Base-by-base conservation (phyloP, 2,329 filamentous ascomycete species). In the Cordyceps militaris region DNA sequence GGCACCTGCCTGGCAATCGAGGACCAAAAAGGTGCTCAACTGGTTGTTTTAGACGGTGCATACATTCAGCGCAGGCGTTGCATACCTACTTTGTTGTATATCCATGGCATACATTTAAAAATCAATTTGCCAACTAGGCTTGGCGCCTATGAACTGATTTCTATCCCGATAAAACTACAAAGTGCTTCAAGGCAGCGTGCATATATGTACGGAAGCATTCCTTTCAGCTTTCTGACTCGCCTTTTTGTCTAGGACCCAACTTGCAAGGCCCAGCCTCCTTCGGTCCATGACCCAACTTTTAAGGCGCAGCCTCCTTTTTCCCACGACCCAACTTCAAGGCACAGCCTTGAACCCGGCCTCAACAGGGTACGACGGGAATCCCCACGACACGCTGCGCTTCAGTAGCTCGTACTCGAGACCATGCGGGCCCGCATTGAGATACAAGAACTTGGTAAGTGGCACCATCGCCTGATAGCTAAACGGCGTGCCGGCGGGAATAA, bases 381-480 rank as follows among this genome's bases (percentile, higher is more conserved):
- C 60, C 66, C 66, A 67, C 3, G 52, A 24, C 5, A 58, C 55
- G 34, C 60, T 61, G 19, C 50, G 59, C 13, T 60, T 43, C 38
- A 67, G 47, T 9, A 68, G 54, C 59, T 66, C 55, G 24, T 62
- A 56, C 40, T 67, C 65, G 16, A 67, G 48, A 21, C 66, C 66
- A 21, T 63, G 32, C 2, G 57, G 63, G 1, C 66, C 66, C 1
- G 59, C 64, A 54, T 63, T 66, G 32, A 67, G 51, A 46, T 67
- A 67, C 52, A 67, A 32, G 19, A 69, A 65, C 59, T 66, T 64
- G 36, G 65, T 68, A 24, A 63, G 63, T 3, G 63, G 61, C 7
- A 63, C 63, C 1, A 61, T 63, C 5, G 66, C 65, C 21, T 59
- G 50, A 58, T 67, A 68, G 21, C 44, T 55, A 44, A 67, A 67